Base-by-base conservation (phyloP, 2,329 filamentous ascomycete species). In the Aspergillus sp. region DNA sequence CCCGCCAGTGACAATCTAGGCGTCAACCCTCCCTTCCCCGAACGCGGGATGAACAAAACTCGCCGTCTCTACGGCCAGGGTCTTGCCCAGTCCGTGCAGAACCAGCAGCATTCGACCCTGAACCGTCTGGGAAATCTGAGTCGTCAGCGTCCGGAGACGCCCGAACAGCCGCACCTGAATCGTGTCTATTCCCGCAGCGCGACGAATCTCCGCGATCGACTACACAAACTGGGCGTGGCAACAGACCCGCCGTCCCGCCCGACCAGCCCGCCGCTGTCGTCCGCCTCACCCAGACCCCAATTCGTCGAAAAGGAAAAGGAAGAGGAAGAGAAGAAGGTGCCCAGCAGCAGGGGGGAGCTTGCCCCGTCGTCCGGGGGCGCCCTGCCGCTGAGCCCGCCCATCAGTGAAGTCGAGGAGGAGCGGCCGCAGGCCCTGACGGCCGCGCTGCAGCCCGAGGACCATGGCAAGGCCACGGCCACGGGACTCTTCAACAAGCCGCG, bases 1-100 rank as follows among this genome's bases (percentile, higher is more conserved):
- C 46, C 36, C 29, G 43, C 48, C 33, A 36, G 47, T 7, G 41
- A 56, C 50, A 29, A 57, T 45, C 33, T 60, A 46, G 29, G 46
- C 59, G 36, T 56, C 52, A 50, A 61, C 59, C 47, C 58, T 49
- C 53, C 59, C 8, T 53, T 57, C 5, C 58, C 81, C 0, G 85
- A 88, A 47, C 79, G 84, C 45, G 81, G 75, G 35, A 78, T 82
- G 3, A 85, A 82, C 1, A 86, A 90, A 53, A 79, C 79, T 1
- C 80, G 85, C 44, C 77, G 88, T 40, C 73, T 95, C 1, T 96
- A 95, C 58, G 90, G 94, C 52, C 86, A 88, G 52, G 85, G 85
- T 0, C 72, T 94, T 10, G 85, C 83, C 43, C 84, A 90, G 57
- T 83, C 93, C 51, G 75, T 87, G 8, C 83, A 90, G 43, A 87